A percentile compares a stretch with the other conserved stretches of the same genome.
These are phyloP conservation scores for Sordariomycetes sp. DNA, from an alignment of 2,329 filamentous ascomycete species.

Conservation along the genomic window DNA sequence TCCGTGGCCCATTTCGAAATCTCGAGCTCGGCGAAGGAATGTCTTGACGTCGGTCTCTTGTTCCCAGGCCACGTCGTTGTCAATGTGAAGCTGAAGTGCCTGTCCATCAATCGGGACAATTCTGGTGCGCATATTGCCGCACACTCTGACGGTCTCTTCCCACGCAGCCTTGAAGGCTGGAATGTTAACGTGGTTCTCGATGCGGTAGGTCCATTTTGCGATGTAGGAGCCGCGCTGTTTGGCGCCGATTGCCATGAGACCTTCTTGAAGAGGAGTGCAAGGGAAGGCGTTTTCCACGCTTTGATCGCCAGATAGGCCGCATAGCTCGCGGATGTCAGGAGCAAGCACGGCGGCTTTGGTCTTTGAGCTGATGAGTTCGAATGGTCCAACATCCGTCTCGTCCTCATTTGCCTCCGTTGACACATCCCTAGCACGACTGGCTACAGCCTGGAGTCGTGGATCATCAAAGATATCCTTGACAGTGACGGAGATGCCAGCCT, in stretches of 20 bases:
- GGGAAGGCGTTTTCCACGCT: constrained; percentile 21
- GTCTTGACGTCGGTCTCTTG: neutral
- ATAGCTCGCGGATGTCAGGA: no score
- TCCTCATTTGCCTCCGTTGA: no score
- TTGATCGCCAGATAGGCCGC: neutral
- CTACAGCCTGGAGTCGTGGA: no score
- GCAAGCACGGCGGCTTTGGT: no score
- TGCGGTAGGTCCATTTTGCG: constrained; percentile 12
- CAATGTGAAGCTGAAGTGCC: constrained; percentile 2
- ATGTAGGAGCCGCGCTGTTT: constrained; percentile 21
- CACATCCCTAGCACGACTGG: no score
- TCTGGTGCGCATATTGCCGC: constrained; percentile 4
- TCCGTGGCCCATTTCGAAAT: neutral
- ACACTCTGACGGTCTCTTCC: constrained; percentile 3
- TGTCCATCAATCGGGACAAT: constrained; percentile 3
- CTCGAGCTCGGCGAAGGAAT: neutral
- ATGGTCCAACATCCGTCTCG: no score
- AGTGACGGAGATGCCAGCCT: no score
- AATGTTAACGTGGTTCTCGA: constrained; percentile 9
- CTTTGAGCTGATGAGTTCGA: no score
- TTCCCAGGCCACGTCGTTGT: constrained; percentile 1
- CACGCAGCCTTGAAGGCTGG: constrained; percentile 6
- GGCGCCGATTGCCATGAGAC: constrained; percentile 20
- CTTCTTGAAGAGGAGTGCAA: constrained; percentile 25
- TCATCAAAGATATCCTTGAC: no score